Evolutionary conservation across 371 early-diverging fungal genomes (phyloP).

Genomic region (Mucor lusitanicus): DNA sequence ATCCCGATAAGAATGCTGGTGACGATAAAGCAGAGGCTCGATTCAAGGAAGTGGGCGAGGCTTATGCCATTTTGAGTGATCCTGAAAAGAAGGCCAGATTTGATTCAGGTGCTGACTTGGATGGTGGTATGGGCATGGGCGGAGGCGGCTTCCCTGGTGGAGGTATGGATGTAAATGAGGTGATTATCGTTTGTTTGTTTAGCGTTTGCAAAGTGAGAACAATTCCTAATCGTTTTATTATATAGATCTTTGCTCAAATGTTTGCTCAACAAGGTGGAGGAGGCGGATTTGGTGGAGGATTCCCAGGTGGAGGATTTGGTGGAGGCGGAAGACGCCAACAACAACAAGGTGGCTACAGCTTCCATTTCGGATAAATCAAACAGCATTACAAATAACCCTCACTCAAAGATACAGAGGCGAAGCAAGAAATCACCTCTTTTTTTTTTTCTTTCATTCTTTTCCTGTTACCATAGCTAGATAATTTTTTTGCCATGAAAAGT

Average conservation of each 20-base stretch:
- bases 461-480: neutral
- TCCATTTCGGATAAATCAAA: conserved; percentile 53
- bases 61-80: conserved; percentile 77
- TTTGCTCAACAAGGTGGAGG: conserved; percentile 48
- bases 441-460: neutral
- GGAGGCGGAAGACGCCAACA: conserved; percentile 34
- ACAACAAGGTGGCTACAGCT: conserved; percentile 42
- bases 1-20: conserved; percentile 83
- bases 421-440: neutral
- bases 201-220: neutral
- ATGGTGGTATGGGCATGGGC: conserved; percentile 61
- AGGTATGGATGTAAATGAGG: conserved; percentile 57
- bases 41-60: conserved; percentile 87
- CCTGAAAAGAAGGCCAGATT: conserved; percentile 79
- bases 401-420: neutral
- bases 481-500: neutral
- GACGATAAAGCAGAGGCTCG: conserved; percentile 70
- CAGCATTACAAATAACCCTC: neutral
- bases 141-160: conserved; percentile 41
- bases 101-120: conserved; percentile 80
- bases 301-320: conserved; percentile 24
- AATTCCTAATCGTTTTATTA: neutral
- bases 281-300: conserved; percentile 38
- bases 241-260: conserved; percentile 62
- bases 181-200: neutral